Evolutionary conservation across 2,329 filamentous ascomycete genomes (phyloP).

Genomic region (Didymella exigua): DNA sequence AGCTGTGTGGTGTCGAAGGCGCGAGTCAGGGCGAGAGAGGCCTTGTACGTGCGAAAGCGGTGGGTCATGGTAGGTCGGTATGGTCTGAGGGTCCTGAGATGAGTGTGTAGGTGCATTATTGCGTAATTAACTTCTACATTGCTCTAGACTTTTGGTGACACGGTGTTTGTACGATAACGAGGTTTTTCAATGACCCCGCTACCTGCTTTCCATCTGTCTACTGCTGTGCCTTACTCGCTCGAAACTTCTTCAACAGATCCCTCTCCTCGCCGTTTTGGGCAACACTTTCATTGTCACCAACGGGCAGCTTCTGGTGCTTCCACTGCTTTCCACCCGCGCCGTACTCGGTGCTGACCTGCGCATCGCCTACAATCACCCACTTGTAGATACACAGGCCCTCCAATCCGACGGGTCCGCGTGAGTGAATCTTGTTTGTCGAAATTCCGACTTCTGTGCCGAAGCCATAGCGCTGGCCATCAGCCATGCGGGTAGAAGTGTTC

Average conservation of each 20-base stretch:
- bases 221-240: slow-evolving; percentile 25
- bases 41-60: neutral
- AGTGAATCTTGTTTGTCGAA: slow-evolving; percentile 98
- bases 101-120: neutral
- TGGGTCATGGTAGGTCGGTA: neutral
- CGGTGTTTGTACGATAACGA: neutral
- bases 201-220: neutral
- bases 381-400: slow-evolving; percentile 98
- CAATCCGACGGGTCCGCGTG: slow-evolving; percentile 87
- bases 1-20: neutral
- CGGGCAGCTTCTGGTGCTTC: slow-evolving; percentile 60
- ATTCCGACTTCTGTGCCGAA: slow-evolving; percentile 99
- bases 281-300: slow-evolving; percentile 36
- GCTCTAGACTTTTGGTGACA: neutral
- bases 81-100: neutral
- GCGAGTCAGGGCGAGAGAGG: neutral
- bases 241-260: slow-evolving; percentile 42
- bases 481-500: slow-evolving; percentile 94
- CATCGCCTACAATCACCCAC: slow-evolving; percentile 84
- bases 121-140: neutral
- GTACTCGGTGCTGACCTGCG: slow-evolving; percentile 82
- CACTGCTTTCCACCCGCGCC: slow-evolving; percentile 60
- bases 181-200: too few species aligned
- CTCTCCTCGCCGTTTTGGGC: slow-evolving; percentile 42
- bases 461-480: slow-evolving; percentile 95